A percentile compares a stretch with the other conserved stretches of the same genome.
Evolutionary conservation across 441 rosid species (phyloP).

Genomic region (Erodium moschatum): DNA sequence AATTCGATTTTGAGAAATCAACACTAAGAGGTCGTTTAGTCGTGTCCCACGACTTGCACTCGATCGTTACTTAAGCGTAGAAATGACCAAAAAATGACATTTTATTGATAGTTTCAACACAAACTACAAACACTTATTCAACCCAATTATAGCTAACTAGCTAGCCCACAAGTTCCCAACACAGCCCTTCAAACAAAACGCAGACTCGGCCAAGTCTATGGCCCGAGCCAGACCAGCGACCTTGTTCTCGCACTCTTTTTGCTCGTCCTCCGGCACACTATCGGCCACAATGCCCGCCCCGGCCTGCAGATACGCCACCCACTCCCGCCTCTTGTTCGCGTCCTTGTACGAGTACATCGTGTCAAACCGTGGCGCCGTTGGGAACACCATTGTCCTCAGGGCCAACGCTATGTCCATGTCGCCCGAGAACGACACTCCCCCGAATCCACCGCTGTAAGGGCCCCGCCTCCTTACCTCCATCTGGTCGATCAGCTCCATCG

Average conservation of each 20-base stretch:
- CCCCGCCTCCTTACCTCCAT: conserved; percentile 68
- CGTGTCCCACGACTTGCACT: too few species aligned
- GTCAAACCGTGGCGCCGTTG: conserved; percentile 41
- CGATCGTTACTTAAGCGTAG: too few species aligned
- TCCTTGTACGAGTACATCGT: conserved; percentile 42
- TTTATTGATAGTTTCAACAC: too few species aligned
- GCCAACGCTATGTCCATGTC: conserved; percentile 74
- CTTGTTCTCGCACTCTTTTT: conserved; percentile 56
- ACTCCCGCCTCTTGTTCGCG: conserved; percentile 41
- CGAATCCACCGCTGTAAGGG: conserved; percentile 83
- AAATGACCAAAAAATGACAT: too few species aligned
- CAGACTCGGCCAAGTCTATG: conserved; percentile 67
- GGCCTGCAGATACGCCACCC: conserved; percentile 79
- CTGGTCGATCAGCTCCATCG: conserved; percentile 78
- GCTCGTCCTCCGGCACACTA: conserved; percentile 59
- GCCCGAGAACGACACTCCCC: conserved; percentile 52
- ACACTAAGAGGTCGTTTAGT: too few species aligned
- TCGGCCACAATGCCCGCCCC: conserved; percentile 68
- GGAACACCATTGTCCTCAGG: conserved; percentile 65
- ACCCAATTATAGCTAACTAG: background rate
- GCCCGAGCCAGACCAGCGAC: conserved; percentile 72
- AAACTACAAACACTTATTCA: background rate
- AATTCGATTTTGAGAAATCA: too few species aligned
- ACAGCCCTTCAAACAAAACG: conserved; percentile 31
- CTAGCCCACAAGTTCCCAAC: background rate